Percentiles rank a stretch among this genome's conserved stretches.
Conservation (phyloP, 345 rosid species). For the Pistacia integerrima region DNA sequence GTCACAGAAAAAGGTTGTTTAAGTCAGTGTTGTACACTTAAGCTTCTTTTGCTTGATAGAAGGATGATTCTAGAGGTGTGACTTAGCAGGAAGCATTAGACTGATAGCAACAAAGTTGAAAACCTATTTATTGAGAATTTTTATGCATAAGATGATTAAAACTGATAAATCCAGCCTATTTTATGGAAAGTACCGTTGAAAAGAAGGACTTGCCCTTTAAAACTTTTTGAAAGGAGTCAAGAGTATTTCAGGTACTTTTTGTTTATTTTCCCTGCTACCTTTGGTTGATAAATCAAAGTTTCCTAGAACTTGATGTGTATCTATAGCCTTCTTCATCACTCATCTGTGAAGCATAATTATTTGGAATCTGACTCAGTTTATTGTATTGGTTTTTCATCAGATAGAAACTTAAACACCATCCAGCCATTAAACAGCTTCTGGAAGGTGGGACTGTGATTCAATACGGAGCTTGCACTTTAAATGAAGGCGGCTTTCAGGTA, state of each 20-base stretch:
- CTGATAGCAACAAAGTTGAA: too few species aligned
- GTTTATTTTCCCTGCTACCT: neutral
- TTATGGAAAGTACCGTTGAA: too few species aligned
- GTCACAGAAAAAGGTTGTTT: too few species aligned
- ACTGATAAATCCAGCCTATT: too few species aligned
- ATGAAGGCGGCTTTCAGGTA: slow-evolving; percentile 99
- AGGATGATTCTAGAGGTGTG: neutral
- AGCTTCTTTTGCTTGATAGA: too few species aligned
- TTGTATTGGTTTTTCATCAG: slow-evolving; percentile 11
- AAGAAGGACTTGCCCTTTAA: too few species aligned
- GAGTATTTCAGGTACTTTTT: too few species aligned
- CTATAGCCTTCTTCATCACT: neutral
- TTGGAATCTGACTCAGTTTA: slow-evolving; percentile 11
- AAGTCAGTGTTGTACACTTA: too few species aligned
- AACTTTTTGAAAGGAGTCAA: too few species aligned
- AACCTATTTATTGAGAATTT: too few species aligned
- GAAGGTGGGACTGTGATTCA: slow-evolving; percentile 93
- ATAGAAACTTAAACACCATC: slow-evolving; percentile 93
- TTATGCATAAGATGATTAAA: too few species aligned
- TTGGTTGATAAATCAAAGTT: neutral
- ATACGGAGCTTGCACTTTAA: slow-evolving; percentile 94
- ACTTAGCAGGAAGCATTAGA: too few species aligned
- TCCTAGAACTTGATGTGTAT: neutral
- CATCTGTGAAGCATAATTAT: neutral
- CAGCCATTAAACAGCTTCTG: slow-evolving; percentile 72